Evolutionary conservation across 768 basidiomycete species (phyloP).

Genomic region (Mycena floridula): DNA sequence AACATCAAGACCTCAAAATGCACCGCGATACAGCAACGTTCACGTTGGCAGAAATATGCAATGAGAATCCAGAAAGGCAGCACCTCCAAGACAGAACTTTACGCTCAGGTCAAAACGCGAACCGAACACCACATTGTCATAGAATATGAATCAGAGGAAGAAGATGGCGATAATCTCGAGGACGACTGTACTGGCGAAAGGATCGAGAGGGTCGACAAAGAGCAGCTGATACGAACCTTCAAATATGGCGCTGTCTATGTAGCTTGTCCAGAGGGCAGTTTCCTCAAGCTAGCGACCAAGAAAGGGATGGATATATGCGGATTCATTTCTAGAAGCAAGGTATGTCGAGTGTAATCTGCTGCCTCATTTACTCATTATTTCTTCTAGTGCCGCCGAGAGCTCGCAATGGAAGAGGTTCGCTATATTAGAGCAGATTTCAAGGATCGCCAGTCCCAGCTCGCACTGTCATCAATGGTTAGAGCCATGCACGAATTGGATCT

Average conservation of each 20-base stretch:
- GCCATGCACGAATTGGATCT: conserved; percentile 67
- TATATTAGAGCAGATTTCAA: conserved; percentile 77
- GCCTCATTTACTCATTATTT: conserved; percentile 1
- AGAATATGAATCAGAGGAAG: conserved; percentile 26
- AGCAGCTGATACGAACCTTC: conserved; percentile 75
- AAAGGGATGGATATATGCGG: conserved; percentile 87
- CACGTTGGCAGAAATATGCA: conserved; percentile 74
- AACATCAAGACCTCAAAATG: conserved; percentile 74
- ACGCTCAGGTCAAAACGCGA: conserved; percentile 30
- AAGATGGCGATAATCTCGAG: too few species aligned
- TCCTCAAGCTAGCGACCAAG: conserved; percentile 60
- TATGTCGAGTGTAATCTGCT: conserved; percentile 24
- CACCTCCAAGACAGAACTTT: too few species aligned
- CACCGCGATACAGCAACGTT: conserved; percentile 62
- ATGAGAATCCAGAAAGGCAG: conserved; percentile 30
- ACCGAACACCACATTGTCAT: conserved; percentile 17
- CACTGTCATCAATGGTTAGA: conserved; percentile 80
- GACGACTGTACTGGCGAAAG: conserved; percentile 32
- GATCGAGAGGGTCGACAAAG: conserved; percentile 64
- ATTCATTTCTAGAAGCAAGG: conserved; percentile 69
- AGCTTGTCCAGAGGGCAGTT: conserved; percentile 82
- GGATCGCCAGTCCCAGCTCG: conserved; percentile 67
- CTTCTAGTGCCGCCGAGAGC: conserved; percentile 73
- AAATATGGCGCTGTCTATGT: conserved; percentile 88
- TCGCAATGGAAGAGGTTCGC: conserved; percentile 76